Base-by-base conservation (phyloP, 1,139 yeast genomes). In the Taphrina populina region DNA sequence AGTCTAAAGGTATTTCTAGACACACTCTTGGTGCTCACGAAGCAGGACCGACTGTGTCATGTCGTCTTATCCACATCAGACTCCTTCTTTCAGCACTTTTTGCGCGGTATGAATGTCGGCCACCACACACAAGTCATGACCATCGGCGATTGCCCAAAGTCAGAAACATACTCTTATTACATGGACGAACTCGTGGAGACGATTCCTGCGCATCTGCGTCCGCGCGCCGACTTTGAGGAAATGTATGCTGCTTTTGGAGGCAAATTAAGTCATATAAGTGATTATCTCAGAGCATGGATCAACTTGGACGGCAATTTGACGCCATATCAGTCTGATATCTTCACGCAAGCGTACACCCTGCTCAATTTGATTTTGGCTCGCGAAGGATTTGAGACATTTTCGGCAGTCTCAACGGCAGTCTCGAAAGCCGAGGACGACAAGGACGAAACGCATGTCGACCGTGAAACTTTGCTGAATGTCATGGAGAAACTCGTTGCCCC, bases 61-160 rank as follows among this genome's bases (percentile, higher is more conserved):
- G 44, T 40, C 15, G 15, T 49, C 24, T 24, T 49, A 32, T 37
- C 45, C 21, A 49, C 54, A 13, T 29, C 39, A n/a, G 54, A 49
- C 24, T 39, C 54, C 4, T 49, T 49, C 54, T 49, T 49, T 23
- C 54, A 49, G 32, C 54, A 49, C 40, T 49, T 49, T 24, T 24
- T 49, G 13, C 32, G 54, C 8, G 20, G 32, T 15, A 32, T 49
- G 30, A 49, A 49, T 30, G 54, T 49, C 13, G 54, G 54, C 8
- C 54, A 49, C n/a, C 54, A 49, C 17, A 35, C 46, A 2, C 46
- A 40, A 15, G 27, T 49, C 39, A 37, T 37, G 36, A 49, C 54
- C 6, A 21, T 49, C 23, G 54, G 46, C 15, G 54, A 49, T 24
- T 41, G 46, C 13, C 29, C 54, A 19, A 32, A 41, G 10, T 32